These are phyloP conservation scores for Solanum ossicruentum DNA, from an alignment of 257 asterid species.

Conservation along the genomic window DNA sequence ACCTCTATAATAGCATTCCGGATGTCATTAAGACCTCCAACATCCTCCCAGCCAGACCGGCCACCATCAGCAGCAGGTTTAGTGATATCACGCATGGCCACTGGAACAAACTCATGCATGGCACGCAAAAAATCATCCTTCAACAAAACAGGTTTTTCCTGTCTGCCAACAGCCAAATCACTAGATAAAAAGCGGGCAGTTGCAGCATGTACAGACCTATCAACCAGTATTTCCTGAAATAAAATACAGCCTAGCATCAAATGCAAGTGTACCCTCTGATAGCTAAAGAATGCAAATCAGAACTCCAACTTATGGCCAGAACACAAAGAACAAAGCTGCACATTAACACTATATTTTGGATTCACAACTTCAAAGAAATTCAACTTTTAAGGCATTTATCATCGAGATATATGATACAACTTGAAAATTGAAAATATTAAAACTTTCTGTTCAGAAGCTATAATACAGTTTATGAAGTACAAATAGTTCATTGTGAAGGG, in stretches of 20 bases:
- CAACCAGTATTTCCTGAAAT: constrained; percentile 76
- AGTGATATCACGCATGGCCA: constrained; percentile 88
- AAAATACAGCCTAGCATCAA: not conserved
- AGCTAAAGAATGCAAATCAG: not conserved
- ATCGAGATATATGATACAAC: not conserved
- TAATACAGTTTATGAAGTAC: not conserved
- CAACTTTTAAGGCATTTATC: not conserved
- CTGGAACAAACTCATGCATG: constrained; percentile 89
- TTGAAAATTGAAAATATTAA: not conserved
- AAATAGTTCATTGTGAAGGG: not conserved
- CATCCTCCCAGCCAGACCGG: constrained; percentile 95
- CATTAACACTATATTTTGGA: not conserved
- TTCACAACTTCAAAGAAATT: not conserved
- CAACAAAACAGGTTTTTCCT: constrained; percentile 40
- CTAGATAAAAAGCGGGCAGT: constrained; percentile 55
- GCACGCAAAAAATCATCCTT: constrained; percentile 67
- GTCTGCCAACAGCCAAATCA: constrained; percentile 23
- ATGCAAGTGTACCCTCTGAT: not conserved
- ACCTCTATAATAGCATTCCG: constrained; percentile 76
- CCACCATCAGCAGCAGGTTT: constrained; percentile 73
- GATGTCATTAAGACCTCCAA: constrained; percentile 91
- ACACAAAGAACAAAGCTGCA: not conserved
- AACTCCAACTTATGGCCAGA: not conserved
- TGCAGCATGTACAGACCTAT: constrained; percentile 89
- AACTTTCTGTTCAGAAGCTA: not conserved